These are phyloP conservation scores for Hebeloma cylindrosporum DNA, from an alignment of 768 basidiomycete species.

Conservation along the genomic window DNA sequence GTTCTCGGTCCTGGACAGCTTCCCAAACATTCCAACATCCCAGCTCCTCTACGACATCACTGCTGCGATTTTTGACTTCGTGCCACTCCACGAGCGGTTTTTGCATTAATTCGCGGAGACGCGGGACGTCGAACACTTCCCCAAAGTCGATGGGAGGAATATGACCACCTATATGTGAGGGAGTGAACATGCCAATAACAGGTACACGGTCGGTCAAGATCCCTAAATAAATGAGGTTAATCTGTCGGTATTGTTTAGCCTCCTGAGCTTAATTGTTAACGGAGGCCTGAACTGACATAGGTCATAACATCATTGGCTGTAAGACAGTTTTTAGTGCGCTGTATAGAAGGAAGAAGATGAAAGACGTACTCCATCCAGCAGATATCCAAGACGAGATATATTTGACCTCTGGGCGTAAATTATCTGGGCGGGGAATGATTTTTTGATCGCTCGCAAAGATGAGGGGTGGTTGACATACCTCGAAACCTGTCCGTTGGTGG, in stretches of 20 bases:
- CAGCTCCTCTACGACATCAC: constrained; percentile 42
- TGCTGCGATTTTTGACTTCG: constrained; percentile 53
- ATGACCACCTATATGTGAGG: constrained; percentile 51
- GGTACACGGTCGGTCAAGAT: constrained; percentile 59
- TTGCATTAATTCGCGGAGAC: constrained; percentile 43
- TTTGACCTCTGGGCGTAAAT: constrained; percentile 55
- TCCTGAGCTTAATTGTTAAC: background rate
- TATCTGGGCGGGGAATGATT: constrained; percentile 42
- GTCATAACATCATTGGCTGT: constrained; percentile 80
- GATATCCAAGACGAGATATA: constrained; percentile 76
- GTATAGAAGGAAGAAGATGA: constrained; percentile 2
- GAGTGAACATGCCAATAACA: constrained; percentile 56
- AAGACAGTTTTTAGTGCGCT: constrained; percentile 45
- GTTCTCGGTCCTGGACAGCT: constrained; percentile 40
- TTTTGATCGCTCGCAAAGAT: background rate
- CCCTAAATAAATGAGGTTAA: constrained; percentile 61
- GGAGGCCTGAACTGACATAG: constrained; percentile 43
- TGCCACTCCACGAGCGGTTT: constrained; percentile 62
- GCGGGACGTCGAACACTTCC: constrained; percentile 59
- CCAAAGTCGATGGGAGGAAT: constrained; percentile 56
- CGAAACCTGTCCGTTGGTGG: constrained; percentile 57
- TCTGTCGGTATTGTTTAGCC: constrained; percentile 23
- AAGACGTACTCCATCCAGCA: constrained; percentile 71
- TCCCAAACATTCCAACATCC: constrained; percentile 61
- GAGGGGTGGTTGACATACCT: constrained; percentile 35